Evolutionary conservation across 1,139 yeast species (phyloP).

Genomic region (Lodderomyces oxycetoniae): DNA sequence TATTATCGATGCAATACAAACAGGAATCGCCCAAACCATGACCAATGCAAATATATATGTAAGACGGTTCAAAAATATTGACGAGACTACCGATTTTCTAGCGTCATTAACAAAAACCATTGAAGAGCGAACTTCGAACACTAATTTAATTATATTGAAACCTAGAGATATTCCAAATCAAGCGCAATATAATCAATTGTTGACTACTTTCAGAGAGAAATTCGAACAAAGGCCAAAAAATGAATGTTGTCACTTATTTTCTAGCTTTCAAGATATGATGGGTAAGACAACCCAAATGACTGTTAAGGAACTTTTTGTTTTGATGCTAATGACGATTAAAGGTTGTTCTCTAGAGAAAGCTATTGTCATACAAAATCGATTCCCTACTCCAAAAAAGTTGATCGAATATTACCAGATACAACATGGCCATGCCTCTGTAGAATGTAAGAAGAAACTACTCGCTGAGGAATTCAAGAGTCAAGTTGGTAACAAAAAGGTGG

Average conservation of each 20-base stretch:
- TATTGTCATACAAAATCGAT: conserved; percentile 60
- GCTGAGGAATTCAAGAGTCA: conserved; percentile 43
- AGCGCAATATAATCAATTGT: conserved; percentile 41
- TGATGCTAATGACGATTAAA: conserved; percentile 70
- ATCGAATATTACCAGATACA: conserved; percentile 29
- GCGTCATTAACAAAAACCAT: conserved; percentile 53
- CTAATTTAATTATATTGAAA: conserved; percentile 42
- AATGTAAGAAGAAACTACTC: conserved; percentile 40
- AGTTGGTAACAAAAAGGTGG: conserved; percentile 58
- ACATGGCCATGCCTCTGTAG: conserved; percentile 16
- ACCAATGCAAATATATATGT: conserved; percentile 64
- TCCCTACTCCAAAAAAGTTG: conserved; percentile 58
- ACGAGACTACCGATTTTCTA: conserved; percentile 68
- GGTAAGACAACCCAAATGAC: conserved; percentile 70
- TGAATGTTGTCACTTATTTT: conserved; percentile 61
- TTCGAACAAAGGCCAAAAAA: conserved; percentile 30
- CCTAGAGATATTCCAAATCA: conserved; percentile 51
- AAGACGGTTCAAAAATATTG: conserved; percentile 64
- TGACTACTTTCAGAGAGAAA: conserved; percentile 39
- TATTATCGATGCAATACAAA: conserved; percentile 64
- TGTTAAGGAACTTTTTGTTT: conserved; percentile 68
- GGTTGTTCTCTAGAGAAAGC: conserved; percentile 90
- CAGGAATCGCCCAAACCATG: conserved; percentile 71
- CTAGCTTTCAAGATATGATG: conserved; percentile 63
- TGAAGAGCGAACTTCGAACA: conserved; percentile 26